A percentile compares a stretch with the other conserved stretches of the same genome.
phyloP scores from a whole-genome alignment of 352 stramenopile genomes.

The Globisporangium radiosum region DNA sequence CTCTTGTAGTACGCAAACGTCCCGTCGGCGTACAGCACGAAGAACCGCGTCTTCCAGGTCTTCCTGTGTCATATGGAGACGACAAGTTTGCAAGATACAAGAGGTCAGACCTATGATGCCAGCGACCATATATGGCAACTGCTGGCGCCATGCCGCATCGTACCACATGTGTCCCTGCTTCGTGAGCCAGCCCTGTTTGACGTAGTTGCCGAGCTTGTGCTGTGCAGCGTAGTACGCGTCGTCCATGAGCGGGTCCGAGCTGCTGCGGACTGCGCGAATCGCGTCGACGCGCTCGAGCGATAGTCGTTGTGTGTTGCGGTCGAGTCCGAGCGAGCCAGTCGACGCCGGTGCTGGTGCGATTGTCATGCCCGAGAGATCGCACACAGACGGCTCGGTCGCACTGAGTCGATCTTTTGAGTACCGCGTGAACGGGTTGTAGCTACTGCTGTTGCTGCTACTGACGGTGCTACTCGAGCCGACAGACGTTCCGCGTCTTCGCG shows the following conservation, averaged over 20 bases:
- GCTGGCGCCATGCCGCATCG: not conserved
- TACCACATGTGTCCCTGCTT: constrained; percentile 82
- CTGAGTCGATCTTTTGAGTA: constrained; percentile 11
- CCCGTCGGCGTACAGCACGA: constrained; percentile 76
- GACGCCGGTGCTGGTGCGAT: not conserved
- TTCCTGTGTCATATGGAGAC: constrained; percentile 30
- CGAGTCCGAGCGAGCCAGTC: not conserved
- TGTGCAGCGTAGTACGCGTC: constrained; percentile 62
- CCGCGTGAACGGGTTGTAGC: constrained; percentile 11
- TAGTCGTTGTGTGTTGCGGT: not conserved
- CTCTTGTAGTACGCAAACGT: constrained; percentile 84
- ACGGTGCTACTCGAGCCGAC: constrained; percentile 13
- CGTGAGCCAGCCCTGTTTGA: constrained; percentile 80
- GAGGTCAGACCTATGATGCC: too few species aligned
- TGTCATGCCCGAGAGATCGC: not conserved
- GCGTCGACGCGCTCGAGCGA: constrained; percentile 13
- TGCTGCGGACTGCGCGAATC: constrained; percentile 35
- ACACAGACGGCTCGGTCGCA: not conserved
- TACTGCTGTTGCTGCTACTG: constrained; percentile 8
- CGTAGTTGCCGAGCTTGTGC: constrained; percentile 61
- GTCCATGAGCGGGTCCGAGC: constrained; percentile 60
- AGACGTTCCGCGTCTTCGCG: constrained; percentile 10
- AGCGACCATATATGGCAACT: too few species aligned
- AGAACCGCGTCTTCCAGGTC: constrained; percentile 84
- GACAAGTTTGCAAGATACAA: not conserved